Base-by-base conservation (phyloP, 345 rosid genomes). In the Sisymbrium irio region DNA sequence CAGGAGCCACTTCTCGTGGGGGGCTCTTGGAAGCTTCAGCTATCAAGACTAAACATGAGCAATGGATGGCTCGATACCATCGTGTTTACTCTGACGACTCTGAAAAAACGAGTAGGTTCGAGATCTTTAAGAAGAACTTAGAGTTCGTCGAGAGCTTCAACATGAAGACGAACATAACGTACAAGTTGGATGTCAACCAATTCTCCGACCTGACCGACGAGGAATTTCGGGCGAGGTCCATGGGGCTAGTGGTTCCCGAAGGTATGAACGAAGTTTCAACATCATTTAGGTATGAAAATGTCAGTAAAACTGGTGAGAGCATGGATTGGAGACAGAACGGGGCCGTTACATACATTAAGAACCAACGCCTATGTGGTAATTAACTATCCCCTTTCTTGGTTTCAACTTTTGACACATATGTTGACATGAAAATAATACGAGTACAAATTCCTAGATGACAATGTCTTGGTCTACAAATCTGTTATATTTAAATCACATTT, bases 191-290 rank as follows among this genome's bases (percentile, higher is more conserved):
- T 18, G 36, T 78, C 49, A 90, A 90, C 30, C 62, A 70, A 22
- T 86, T 86, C 77, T 77, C 91, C 9, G 87, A 90, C 65, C 70
- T 82, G 9, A 82, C 85, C 1, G 33, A 74, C 1, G 78, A 88
- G 35, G 93, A 88, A 47, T 89, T 88, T 49, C 74, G 56, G 2
- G 74, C 79, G 3, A 37, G 45, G 0, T 40, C 53, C 50, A 77
- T 79, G 2, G 88, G 88, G 25, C 82, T 58, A 69, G 71, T 60
- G 20, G 42, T 40, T 3, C 44, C 59, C 9, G n/a, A n/a, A n/a
- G n/a, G n/a, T n/a, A 5, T 30, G 19, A 13, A 2, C 15, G 11
- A 6, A 27, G 0, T 13, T 9, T 53, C 58, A 13, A 30, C 32
- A 5, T 25, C 35, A 4, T 86, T 80, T 56, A 49, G 33, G 40